Percentiles rank a stretch among this genome's conserved stretches.
phyloP scores from a whole-genome alignment of 1,139 yeast species.

The Saccharomycopsis hybrid region DNA sequence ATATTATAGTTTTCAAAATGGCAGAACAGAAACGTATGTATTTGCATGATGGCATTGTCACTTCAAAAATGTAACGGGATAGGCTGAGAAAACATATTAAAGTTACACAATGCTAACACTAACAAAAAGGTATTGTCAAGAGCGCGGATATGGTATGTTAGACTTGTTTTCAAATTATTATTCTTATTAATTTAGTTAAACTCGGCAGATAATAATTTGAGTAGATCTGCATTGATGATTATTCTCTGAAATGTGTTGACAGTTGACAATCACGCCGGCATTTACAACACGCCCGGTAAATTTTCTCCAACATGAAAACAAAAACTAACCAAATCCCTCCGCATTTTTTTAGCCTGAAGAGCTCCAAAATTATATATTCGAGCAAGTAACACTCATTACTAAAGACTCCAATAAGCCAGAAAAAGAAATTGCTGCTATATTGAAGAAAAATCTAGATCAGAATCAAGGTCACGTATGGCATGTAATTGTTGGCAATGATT shows the following conservation, averaged over 20 bases:
- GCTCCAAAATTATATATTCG: conserved; percentile 48
- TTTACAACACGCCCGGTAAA: not conserved
- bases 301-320: not conserved
- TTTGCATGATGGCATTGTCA: not conserved
- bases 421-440: conserved; percentile 72
- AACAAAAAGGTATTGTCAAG: conserved; percentile 36
- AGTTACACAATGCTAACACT: not conserved
- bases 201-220: not conserved
- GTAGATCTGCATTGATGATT: not conserved
- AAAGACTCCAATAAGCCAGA: conserved; percentile 44
- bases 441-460: conserved; percentile 70
- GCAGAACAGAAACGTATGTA: conserved; percentile 24
- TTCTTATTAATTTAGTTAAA: not conserved
- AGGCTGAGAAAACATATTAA: not conserved
- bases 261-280: not conserved
- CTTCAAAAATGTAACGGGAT: not conserved
- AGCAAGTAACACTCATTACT: conserved; percentile 50
- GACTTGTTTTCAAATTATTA: not conserved
- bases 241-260: not conserved
- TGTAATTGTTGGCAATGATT: conserved; percentile 86
- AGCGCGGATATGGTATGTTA: conserved; percentile 36
- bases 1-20: not conserved
- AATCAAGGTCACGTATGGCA: conserved; percentile 87
- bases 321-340: no score
- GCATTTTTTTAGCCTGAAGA: conserved; percentile 40